Base-by-base conservation (phyloP, 2,329 filamentous ascomycete species). In the Colletotrichum tropicicola region DNA sequence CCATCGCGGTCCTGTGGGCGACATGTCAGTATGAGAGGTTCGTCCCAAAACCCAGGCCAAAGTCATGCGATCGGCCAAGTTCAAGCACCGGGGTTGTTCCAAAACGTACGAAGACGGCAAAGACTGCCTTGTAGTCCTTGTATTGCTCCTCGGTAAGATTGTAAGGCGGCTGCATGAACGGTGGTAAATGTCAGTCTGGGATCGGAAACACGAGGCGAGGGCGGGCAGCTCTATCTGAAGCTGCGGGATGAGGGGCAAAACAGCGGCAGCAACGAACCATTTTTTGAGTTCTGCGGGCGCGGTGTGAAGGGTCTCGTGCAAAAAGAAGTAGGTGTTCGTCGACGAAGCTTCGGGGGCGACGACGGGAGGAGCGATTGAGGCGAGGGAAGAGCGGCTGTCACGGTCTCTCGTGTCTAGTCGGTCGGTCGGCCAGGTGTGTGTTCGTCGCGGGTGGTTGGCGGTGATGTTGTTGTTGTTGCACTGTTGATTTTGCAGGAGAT, bases 111-210 rank as follows among this genome's bases (percentile, higher is more conserved):
- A 67, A 68, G 48, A 67, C 19, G 59, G 65, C 55, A 51, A 68
- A 68, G 59, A 68, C 67, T 47, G 62, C 65, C 53, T 65, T 67
- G 39, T 67, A 66, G 47, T 68, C 67, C 12, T 25, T 55, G 52
- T 52, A 56, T 49, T 68, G 65, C 47, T 65, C 67, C 45, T 67
- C 59, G 23, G 67, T 67, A 44, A 68, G 67, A 37, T 62, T 61
- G 49, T 61, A 60, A 15, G 49, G 66, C 30, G 45, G 57, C 59
- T 67, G 39, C 51, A 53, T 47, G 27, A 49, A 43, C 15, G 27
- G 19, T n/a, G 51, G 43, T 28, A 56, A 28, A 17, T 9, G 23
- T 57, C 32, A 52, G 62, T 43, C 10, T 19, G 2, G 35, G 32
- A 13, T 48, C 41, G 55, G 25, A n/a, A 48, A 37, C 17, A 7